Evolutionary conservation across 805 yeast genomes (phyloP).

Genomic region (Cyberlindnera maritima): DNA sequence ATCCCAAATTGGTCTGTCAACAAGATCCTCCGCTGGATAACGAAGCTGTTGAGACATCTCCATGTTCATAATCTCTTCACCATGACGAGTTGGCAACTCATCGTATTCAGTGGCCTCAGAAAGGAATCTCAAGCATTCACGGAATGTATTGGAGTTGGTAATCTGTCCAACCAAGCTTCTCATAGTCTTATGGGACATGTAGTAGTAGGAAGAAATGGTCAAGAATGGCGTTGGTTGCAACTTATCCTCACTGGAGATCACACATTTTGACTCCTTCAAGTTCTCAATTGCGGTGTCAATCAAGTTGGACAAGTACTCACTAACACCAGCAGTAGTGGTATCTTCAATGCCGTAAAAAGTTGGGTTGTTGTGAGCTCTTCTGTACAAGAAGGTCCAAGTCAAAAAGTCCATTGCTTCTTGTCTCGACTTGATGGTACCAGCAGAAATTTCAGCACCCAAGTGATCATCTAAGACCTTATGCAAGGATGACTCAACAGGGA

Average conservation of each 20-base stretch:
- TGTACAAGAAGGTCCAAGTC: constrained; percentile 91
- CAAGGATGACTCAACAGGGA: constrained; percentile 89
- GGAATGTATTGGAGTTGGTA: constrained; percentile 41
- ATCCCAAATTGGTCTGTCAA: constrained; percentile 67
- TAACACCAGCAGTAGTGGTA: constrained; percentile 76
- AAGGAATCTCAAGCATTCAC: constrained; percentile 85
- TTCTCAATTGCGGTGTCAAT: constrained; percentile 68
- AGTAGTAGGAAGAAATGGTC: constrained; percentile 85
- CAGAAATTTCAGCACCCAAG: constrained; percentile 91
- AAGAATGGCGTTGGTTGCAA: constrained; percentile 74
- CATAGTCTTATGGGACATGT: constrained; percentile 86
- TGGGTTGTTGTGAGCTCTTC: constrained; percentile 91
- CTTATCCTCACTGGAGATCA: constrained; percentile 44
- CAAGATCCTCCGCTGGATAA: constrained; percentile 68
- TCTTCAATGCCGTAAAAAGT: constrained; percentile 82
- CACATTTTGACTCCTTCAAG: constrained; percentile 71
- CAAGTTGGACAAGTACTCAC: constrained; percentile 65
- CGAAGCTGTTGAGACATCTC: constrained; percentile 70
- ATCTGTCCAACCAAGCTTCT: constrained; percentile 61
- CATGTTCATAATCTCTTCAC: constrained; percentile 72
- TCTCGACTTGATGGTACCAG: constrained; percentile 91
- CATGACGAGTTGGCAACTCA: constrained; percentile 64
- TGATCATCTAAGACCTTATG: constrained; percentile 82
- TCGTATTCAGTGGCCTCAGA: constrained; percentile 90
- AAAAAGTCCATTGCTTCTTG: constrained; percentile 96